These are phyloP conservation scores for Suillus americanus DNA, from an alignment of 768 basidiomycete species.

Conservation along the genomic window DNA sequence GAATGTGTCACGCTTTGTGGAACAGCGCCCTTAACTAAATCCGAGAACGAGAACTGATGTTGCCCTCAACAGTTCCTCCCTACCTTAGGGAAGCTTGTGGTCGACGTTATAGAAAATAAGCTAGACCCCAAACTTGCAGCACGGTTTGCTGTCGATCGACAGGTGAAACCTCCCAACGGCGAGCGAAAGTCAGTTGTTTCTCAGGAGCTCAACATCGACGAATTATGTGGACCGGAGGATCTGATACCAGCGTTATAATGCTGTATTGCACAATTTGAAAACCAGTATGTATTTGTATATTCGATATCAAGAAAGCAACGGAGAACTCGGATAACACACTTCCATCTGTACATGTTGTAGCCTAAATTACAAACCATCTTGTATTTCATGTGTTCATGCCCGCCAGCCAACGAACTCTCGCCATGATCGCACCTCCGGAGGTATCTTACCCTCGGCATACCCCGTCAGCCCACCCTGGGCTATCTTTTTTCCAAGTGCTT, in stretches of 20 bases:
- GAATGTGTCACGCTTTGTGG: background rate
- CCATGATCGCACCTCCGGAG: conserved; percentile 92
- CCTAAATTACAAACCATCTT: conserved; percentile 2
- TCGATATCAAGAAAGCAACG: background rate
- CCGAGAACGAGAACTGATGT: background rate
- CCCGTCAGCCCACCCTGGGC: conserved; percentile 72
- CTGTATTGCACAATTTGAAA: background rate
- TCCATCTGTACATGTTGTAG: background rate
- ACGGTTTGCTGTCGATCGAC: conserved; percentile 67
- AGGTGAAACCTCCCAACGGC: conserved; percentile 16
- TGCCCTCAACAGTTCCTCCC: conserved; percentile 73
- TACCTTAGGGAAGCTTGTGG: conserved; percentile 74
- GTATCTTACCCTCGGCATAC: conserved; percentile 87
- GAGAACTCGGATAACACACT: background rate
- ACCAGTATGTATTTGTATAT: background rate
- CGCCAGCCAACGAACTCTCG: conserved; percentile 79
- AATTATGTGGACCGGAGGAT: conserved; percentile 52
- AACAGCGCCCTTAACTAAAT: background rate
- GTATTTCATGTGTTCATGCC: conserved; percentile 40
- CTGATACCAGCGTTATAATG: conserved; percentile 20
- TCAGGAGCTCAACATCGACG: conserved; percentile 42
- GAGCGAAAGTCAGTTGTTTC: conserved; percentile 17
- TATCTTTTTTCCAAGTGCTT: conserved; percentile 82
- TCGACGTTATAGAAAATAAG: conserved; percentile 65
- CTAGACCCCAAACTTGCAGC: conserved; percentile 48